A percentile compares a stretch with the other conserved stretches of the same genome.
Evolutionary conservation across 352 stramenopile species (phyloP).

Genomic region (Globisporangium solare): DNA sequence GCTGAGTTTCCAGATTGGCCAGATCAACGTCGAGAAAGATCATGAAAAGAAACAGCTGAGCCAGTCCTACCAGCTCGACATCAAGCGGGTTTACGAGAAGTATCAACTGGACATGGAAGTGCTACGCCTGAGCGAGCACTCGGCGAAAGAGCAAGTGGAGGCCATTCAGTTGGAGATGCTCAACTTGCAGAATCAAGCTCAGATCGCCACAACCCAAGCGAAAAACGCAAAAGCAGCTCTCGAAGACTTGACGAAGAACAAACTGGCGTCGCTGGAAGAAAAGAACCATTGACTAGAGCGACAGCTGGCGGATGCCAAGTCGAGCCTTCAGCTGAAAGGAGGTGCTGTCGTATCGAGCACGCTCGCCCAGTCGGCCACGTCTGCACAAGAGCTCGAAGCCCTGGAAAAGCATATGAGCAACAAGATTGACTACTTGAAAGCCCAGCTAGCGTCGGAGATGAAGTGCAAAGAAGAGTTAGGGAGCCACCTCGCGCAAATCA

Average conservation of each 20-base stretch:
- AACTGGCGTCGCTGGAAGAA: constrained; percentile 49
- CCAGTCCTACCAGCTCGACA: constrained; percentile 39
- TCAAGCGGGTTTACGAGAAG: constrained; percentile 58
- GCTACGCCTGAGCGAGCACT: constrained; percentile 54
- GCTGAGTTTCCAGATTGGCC: constrained; percentile 55
- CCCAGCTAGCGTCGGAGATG: constrained; percentile 77
- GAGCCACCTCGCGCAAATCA: constrained; percentile 56
- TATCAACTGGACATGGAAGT: constrained; percentile 68
- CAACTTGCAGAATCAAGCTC: constrained; percentile 45
- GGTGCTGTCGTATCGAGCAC: constrained; percentile 1
- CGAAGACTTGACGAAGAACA: constrained; percentile 46
- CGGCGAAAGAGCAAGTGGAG: constrained; percentile 54
- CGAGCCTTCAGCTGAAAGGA: constrained; percentile 9
- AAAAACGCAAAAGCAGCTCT: constrained; percentile 42
- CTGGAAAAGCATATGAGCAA: constrained; percentile 73
- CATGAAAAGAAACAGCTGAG: constrained; percentile 29
- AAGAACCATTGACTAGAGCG: constrained; percentile 59
- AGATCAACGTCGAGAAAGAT: constrained; percentile 35
- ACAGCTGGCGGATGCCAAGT: constrained; percentile 40
- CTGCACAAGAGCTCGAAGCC: constrained; percentile 30
- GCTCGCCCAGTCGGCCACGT: constrained; percentile 1
- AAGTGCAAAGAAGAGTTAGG: constrained; percentile 84
- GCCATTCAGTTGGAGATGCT: constrained; percentile 38
- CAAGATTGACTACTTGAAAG: constrained; percentile 83
- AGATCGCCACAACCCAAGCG: constrained; percentile 44